Evolutionary conservation across 306 rosid species (phyloP), one percentile per base, ranked within the genome.

Genomic region (Dalbergia oliveri): DNA sequence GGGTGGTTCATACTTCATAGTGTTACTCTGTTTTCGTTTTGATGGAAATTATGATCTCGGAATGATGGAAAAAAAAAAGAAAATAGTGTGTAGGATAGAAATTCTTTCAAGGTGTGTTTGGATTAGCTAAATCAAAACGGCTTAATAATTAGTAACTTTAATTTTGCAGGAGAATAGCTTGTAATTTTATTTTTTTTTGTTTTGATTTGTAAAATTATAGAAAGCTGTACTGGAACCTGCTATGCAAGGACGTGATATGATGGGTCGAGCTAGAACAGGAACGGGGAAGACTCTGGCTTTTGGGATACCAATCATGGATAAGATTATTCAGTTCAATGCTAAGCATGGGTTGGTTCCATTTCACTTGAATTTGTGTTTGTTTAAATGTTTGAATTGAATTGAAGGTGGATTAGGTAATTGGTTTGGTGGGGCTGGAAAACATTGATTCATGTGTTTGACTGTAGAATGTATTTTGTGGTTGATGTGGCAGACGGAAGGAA

Each of bases 281-380:
- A 96, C 99, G 4, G 99, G 99, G 79, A 96, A 96, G 72, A 96
- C 99, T 63, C 99, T 96, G 82, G 99, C 99, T 37, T 96, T 93
- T 87, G 99, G 98, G 82, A 90, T 96, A 62, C 99, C 99, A 19
- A 90, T 96, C 50, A 34, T 93, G 80, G 99, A 96, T 79, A 96
- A 93, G 77, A 87, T 96, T 73, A 79, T 93, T 77, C 86, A 84
- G 70, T 90, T 47, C 75, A 96, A 96, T 86, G 97, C 97, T 26
- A 90, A 89, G 59, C 84, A 91, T 12, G 97, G 98, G 99, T 96
- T 83, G 31, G 98, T 87, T 54, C n/a, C 3, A 44, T 68, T 70
- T 69, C 31, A 11, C 50, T 70, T 39, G 9, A 70, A 15, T 57
- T 11, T 26, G 21, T 49, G 54, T 66, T 14, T 79, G 66, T 2